phyloP scores from a whole-genome alignment of 2,329 filamentous ascomycete species.

The Cladosporium sp. region DNA sequence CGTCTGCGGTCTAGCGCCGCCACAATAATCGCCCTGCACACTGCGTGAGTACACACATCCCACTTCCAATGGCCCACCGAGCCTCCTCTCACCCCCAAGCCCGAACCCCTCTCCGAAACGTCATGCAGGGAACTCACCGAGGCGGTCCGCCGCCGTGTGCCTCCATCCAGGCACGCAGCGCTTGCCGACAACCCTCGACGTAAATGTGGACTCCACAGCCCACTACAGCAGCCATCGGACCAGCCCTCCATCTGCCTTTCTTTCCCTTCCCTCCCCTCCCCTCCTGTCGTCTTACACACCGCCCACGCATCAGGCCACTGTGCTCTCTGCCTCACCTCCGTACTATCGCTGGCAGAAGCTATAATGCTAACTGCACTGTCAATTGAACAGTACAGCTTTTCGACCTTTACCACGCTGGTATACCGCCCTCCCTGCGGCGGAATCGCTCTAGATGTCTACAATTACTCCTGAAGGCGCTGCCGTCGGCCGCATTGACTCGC shows the following conservation, averaged over 20 bases:
- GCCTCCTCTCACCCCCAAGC: neutral
- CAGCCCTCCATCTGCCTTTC: neutral
- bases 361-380: slow-evolving; percentile 12
- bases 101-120: neutral
- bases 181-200: neutral
- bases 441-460: slow-evolving; percentile 13
- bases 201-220: slow-evolving; percentile 3
- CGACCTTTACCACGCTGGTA: slow-evolving; percentile 9
- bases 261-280: neutral
- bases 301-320: neutral
- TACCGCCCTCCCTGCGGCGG: slow-evolving; percentile 12
- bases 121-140: neutral
- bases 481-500: slow-evolving; percentile 26
- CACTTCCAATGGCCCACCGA: no score
- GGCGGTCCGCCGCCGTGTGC: neutral
- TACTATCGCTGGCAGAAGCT: slow-evolving; percentile 1
- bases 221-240: neutral
- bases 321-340: neutral
- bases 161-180: neutral
- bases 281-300: neutral
- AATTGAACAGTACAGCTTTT: slow-evolving; percentile 12
- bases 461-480: slow-evolving; percentile 14
- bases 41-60: no score
- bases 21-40: no score
- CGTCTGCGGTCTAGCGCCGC: no score